A percentile compares a stretch with the other conserved stretches of the same genome.
phyloP scores from a whole-genome alignment of 495 filamentous ascomycete species.

The Annulohypoxylon moriforme region DNA sequence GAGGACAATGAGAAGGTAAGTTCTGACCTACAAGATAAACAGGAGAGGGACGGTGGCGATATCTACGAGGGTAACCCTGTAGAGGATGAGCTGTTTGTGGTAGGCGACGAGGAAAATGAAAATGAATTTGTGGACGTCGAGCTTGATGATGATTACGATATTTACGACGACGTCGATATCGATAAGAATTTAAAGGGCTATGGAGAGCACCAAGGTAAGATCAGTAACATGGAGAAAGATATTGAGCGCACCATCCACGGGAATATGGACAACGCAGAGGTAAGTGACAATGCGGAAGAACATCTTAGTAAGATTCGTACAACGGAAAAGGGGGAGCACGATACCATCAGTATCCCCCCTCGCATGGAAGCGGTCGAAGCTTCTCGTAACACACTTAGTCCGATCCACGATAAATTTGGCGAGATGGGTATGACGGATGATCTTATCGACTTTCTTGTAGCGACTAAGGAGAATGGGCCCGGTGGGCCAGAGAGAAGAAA shows the following conservation, averaged over 20 bases:
- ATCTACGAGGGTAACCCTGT: neutral
- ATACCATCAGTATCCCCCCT: neutral
- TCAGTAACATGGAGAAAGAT: neutral
- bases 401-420: neutral
- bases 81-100: neutral
- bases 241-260: neutral
- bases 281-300: neutral
- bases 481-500: neutral
- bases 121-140: neutral
- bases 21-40: neutral
- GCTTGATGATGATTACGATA: neutral
- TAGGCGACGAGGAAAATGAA: neutral
- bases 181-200: neutral
- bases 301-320: neutral
- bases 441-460: conserved; percentile 21
- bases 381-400: neutral
- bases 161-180: neutral
- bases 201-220: neutral
- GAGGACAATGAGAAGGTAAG: neutral
- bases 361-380: neutral
- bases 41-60: neutral
- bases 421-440: neutral
- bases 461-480: neutral
- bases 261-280: neutral
- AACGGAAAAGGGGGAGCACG: neutral